Evolutionary conservation across 2,329 filamentous ascomycete species (phyloP).

Genomic region (Lasiodiplodia theobromae): DNA sequence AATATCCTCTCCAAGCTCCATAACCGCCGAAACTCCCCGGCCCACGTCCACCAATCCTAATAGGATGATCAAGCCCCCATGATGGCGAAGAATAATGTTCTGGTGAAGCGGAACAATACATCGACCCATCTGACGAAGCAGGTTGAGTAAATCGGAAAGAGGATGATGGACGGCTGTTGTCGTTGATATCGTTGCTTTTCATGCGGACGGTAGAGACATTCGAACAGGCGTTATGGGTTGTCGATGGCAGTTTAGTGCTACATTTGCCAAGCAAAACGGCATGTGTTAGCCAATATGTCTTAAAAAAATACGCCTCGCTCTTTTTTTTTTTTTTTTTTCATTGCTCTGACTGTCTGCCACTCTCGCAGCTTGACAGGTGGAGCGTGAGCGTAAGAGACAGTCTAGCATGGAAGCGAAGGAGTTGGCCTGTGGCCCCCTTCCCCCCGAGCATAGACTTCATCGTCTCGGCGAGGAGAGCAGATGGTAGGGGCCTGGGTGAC

Average conservation of each 20-base stretch:
- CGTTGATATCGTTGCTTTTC: background rate
- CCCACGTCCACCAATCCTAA: conserved; percentile 22
- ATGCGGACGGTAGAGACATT: background rate
- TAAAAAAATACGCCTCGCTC: background rate
- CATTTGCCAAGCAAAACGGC: background rate
- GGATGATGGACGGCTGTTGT: background rate
- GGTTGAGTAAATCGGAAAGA: background rate
- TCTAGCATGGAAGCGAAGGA: background rate
- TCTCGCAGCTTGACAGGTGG: background rate
- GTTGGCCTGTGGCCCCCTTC: background rate
- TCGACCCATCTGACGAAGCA: background rate
- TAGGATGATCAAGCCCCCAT: conserved; percentile 20
- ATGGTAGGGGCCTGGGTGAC: conserved; percentile 9
- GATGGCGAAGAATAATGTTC: conserved; percentile 10
- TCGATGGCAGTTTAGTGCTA: conserved; percentile 21
- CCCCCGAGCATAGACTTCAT: background rate
- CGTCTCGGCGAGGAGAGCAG: background rate
- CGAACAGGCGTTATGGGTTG: conserved; percentile 5
- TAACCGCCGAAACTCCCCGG: conserved; percentile 22
- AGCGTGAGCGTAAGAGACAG: conserved; percentile 1
- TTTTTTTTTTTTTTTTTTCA: background rate
- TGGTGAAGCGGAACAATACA: background rate
- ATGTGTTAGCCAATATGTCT: background rate
- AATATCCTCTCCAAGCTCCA: conserved; percentile 18
- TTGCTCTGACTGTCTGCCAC: background rate